phyloP scores from a whole-genome alignment of 305 asterid genomes.

The Fraxinus latifolia region DNA sequence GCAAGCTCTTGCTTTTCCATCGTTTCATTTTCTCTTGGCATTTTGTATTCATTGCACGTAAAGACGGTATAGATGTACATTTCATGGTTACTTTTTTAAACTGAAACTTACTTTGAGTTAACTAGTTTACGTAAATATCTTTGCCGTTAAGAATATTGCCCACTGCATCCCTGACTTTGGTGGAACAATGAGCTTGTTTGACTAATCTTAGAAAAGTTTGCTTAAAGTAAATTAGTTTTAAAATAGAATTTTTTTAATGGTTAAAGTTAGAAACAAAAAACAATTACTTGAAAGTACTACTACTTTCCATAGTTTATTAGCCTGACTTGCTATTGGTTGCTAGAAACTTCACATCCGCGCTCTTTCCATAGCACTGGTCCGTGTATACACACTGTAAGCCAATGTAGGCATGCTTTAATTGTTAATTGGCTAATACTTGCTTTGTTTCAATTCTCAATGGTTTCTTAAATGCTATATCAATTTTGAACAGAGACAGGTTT shows the following conservation, averaged over 20 bases:
- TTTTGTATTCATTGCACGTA: background rate
- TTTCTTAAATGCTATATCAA: background rate
- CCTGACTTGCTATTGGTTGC: background rate
- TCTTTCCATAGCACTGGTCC: background rate
- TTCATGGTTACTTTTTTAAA: background rate
- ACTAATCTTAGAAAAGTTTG: background rate
- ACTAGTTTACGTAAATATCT: background rate
- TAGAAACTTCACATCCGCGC: background rate
- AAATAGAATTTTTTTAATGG: background rate
- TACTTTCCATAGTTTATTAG: background rate
- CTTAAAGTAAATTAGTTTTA: background rate
- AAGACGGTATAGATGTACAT: background rate
- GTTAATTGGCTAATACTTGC: background rate
- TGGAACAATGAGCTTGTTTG: background rate
- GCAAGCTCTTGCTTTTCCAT: background rate
- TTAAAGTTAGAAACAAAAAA: background rate
- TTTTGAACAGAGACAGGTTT: background rate
- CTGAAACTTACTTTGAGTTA: background rate
- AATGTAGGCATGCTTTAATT: background rate
- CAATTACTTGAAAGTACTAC: background rate
- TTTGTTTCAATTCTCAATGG: background rate
- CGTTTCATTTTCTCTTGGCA: background rate
- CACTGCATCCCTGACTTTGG: background rate
- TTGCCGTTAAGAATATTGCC: background rate
- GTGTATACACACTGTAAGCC: background rate